Percentiles rank a stretch among this genome's conserved stretches.
Conservation (phyloP, 768 basidiomycete species). For the Russula virescens region DNA sequence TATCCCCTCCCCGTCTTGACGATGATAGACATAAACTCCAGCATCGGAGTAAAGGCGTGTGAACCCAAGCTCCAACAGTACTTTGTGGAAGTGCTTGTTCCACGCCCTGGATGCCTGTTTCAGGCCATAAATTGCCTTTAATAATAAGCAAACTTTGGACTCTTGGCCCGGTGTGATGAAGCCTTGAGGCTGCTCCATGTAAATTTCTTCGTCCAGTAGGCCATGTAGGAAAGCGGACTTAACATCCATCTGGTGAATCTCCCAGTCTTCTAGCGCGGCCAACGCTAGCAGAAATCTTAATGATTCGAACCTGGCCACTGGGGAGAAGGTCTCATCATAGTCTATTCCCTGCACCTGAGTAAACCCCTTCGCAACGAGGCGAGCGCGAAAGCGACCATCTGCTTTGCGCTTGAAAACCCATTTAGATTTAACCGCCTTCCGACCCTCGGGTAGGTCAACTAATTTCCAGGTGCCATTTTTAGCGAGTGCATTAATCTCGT, state of each 20-base stretch:
- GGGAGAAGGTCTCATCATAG: conserved; percentile 30
- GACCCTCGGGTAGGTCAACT: conserved; percentile 25
- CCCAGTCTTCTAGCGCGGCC: conserved; percentile 27
- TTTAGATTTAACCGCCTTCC: conserved; percentile 28
- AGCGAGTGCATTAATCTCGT: conserved; percentile 24
- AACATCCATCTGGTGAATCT: conserved; percentile 9
- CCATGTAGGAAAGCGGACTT: conserved; percentile 30
- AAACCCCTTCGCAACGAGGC: conserved; percentile 33
- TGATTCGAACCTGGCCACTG: conserved; percentile 6
- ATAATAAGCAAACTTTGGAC: neutral
- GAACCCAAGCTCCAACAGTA: neutral
- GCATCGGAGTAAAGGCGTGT: neutral
- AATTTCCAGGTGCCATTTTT: conserved; percentile 32
- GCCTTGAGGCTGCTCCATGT: conserved; percentile 28
- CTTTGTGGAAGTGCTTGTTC: too few relatives aligned
- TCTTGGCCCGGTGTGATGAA: neutral
- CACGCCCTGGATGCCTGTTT: neutral
- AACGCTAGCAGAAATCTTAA: conserved; percentile 23
- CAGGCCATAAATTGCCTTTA: neutral
- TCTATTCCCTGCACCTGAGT: conserved; percentile 30
- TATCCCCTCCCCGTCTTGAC: neutral
- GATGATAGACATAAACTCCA: neutral
- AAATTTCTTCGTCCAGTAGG: conserved; percentile 28
- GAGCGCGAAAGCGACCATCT: conserved; percentile 28
- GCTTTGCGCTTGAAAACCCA: conserved; percentile 42